A percentile compares a stretch with the other conserved stretches of the same genome.
phyloP scores from a whole-genome alignment of 805 yeast species.

The Saccharomycodes ludwigii region DNA sequence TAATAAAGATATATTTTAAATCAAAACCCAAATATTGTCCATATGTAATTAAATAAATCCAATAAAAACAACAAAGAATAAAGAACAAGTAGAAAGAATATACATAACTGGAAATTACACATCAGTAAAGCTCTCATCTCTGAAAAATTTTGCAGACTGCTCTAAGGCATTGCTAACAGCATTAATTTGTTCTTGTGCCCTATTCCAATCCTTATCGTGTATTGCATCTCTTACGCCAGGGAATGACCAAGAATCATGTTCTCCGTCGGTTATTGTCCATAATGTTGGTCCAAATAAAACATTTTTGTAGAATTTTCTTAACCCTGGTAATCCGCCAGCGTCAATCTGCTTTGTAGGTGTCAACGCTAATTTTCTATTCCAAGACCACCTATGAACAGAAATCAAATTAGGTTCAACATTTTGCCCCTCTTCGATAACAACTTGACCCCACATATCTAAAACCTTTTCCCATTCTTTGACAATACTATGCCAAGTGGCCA shows the following conservation, averaged over 20 bases:
- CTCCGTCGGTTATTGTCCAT: constrained; percentile 36
- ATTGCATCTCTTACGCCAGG: constrained; percentile 69
- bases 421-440: constrained; percentile 32
- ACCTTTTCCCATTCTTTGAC: constrained; percentile 42
- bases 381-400: constrained; percentile 62
- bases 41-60: too few species aligned
- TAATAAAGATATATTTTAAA: too few species aligned
- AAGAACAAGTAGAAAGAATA: neutral
- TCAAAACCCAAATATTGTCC: too few species aligned
- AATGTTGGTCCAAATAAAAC: constrained; percentile 56
- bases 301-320: constrained; percentile 56
- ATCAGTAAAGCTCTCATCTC: constrained; percentile 17
- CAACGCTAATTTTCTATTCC: constrained; percentile 56
- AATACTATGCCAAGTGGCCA: constrained; percentile 29
- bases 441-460: constrained; percentile 50
- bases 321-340: constrained; percentile 28
- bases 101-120: neutral
- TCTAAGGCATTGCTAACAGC: constrained; percentile 27
- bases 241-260: constrained; percentile 49
- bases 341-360: constrained; percentile 43
- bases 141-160: constrained; percentile 19
- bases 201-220: constrained; percentile 32
- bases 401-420: constrained; percentile 66
- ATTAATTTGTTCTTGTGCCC: constrained; percentile 44
- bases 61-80: too few species aligned